Conservation (phyloP, 2,329 filamentous ascomycete species). For the Colletotrichum sublineola region DNA sequence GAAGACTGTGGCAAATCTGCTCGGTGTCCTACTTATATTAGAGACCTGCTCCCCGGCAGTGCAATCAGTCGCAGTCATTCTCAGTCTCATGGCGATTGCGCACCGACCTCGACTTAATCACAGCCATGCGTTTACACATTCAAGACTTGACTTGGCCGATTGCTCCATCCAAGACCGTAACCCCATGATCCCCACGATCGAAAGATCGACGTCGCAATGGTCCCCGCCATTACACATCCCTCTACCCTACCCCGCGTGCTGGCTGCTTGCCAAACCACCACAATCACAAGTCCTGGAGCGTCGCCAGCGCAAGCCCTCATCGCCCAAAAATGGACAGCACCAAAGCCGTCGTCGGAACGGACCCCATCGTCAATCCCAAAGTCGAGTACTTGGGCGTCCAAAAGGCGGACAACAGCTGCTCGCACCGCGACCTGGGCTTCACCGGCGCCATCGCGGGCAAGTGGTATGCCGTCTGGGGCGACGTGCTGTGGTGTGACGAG, state of each 20-base stretch:
- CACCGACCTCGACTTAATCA: neutral
- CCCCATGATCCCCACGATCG: constrained; percentile 5
- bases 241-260: constrained; percentile 21
- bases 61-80: neutral
- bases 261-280: constrained; percentile 1
- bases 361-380: constrained; percentile 50
- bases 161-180: constrained; percentile 8
- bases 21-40: neutral
- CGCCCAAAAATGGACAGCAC: constrained; percentile 53
- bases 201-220: constrained; percentile 27
- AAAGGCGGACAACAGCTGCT: constrained; percentile 53
- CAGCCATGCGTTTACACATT: too few relatives aligned
- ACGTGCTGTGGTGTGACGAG: constrained; percentile 52
- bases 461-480: constrained; percentile 56
- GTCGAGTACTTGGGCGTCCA: constrained; percentile 54
- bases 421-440: constrained; percentile 55
- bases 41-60: neutral
- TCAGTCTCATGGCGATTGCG: neutral
- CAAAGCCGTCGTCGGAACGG: constrained; percentile 52
- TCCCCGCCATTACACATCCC: constrained; percentile 1
- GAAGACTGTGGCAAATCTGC: neutral
- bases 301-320: constrained; percentile 15
- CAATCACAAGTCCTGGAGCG: neutral
- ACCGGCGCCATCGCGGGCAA: constrained; percentile 51
- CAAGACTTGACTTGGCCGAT: neutral